These are phyloP conservation scores for Aegilops longissima DNA, from an alignment of 176 grass and related monocot species.

Conservation along the genomic window DNA sequence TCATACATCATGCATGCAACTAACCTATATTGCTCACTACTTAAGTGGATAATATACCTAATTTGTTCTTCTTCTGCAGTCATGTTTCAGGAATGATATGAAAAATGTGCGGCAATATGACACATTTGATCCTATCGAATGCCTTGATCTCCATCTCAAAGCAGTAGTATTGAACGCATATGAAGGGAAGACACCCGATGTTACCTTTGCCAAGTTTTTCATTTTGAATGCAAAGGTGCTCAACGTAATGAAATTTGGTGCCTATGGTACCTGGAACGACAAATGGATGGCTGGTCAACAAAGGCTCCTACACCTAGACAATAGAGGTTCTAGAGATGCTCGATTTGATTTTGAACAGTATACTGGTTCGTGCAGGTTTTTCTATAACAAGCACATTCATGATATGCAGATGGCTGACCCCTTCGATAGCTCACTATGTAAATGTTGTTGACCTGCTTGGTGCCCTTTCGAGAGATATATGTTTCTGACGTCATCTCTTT, in stretches of 20 bases:
- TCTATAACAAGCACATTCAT: neutral
- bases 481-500: too few species aligned
- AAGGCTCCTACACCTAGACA: neutral
- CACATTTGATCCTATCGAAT: too few species aligned
- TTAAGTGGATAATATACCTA: neutral
- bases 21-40: neutral
- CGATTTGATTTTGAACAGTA: neutral
- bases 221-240: constrained; percentile 23
- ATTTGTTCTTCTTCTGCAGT: neutral
- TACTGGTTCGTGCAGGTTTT: neutral
- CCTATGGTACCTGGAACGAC: accelerated
- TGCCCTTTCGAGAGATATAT: too few species aligned
- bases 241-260: neutral
- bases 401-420: too few species aligned
- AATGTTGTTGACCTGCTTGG: too few species aligned
- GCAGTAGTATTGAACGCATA: neutral
- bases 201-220: constrained; percentile 8
- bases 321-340: constrained; percentile 9
- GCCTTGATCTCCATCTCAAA: too few species aligned
- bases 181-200: neutral
- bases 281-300: constrained; percentile 9
- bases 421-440: neutral
- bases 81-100: neutral
- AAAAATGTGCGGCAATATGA: neutral
- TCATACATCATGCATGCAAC: neutral